Base-by-base conservation (phyloP, 768 basidiomycete genomes). In the Lepiota brunneoincarnata region DNA sequence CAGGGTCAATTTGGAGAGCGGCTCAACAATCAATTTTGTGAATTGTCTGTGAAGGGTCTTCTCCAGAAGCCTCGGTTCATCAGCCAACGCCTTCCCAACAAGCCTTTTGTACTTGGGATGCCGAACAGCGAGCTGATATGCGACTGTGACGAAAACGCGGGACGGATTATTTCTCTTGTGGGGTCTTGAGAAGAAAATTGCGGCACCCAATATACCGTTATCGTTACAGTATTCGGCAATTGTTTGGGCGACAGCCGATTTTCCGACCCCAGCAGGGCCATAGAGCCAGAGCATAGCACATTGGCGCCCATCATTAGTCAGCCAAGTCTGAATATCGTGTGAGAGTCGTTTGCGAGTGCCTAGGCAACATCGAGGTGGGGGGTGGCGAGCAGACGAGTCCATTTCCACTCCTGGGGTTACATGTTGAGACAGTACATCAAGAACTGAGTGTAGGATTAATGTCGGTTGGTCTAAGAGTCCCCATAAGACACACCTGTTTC, bases 121-220 rank as follows among this genome's bases (percentile, higher is more conserved):
- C 6, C 26, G 24, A 18, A 18, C 26, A n/a, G 49, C 35, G 21
- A 51, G 24, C 21, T 51, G 49, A 26, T 51, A 51, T 12, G 23
- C 49, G 20, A 51, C 38, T 23, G 39, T 40, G 39, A 21, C 23
- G 5, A 42, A 6, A 34, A 51, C 14, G 37, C 20, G 15, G 24
- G n/a, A 28, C 7, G 38, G 39, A 39, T 51, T 26, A 28, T 41
- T 41, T 17, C 39, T 37, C 15, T 4, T 21, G n/a, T 36, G 31
- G 7, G 56, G 35, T 9, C 44, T 38, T 11, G 41, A 35, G 37
- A 45, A 54, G 23, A 54, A 47, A 34, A 54, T 47, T 17, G 36
- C 26, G 2, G 36, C 45, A 26, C 45, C 45, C 6, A 48, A 39
- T 10, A 40, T 23, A 2, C 36, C 6, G 9, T 40, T 36, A 6